Base-by-base conservation (phyloP, 1,284 basidiomycete species). In the Cutaneotrichosporon cavernicola region DNA sequence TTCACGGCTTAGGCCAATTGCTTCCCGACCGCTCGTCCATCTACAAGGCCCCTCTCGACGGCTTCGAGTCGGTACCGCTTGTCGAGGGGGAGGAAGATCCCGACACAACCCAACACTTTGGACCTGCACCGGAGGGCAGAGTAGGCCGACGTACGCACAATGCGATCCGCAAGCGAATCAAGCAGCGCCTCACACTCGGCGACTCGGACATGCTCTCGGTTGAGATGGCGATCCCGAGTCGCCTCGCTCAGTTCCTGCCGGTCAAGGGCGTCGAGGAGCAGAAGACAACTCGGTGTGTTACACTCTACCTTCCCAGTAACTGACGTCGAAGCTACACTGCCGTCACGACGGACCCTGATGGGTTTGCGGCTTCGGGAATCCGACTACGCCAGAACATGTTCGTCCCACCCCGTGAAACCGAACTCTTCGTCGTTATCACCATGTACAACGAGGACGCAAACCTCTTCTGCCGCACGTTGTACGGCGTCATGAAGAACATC, bases 381-480 rank as follows among this genome's bases (percentile, higher is more conserved):
- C 89, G 89, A 62, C 84, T 99, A 36, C 85, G 96, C 51, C 95
- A 97, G 74, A 90, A 90, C 71, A 85, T 90, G 72, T 87, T 83
- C 71, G 86, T 87, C 46, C 76, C 78, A 1, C 76, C 78, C 7
- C 84, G 95, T 50, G 86, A 89, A 67, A 99, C 94, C 1, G 97
- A 99, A 75, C 79, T 99, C 56, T 92, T 97, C 81, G 90, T 97
- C 78, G 90, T 91, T 67, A 90, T 98, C 75, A 98, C 96, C 22
- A 94, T 98, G 92, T 97, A 90, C 79, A 96, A 95, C 70, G 97
- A 98, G 82, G 89, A 98, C 76, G 96, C 98, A 72, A 83, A 92
- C 30, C 82, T 98, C 13, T 96, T 99, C 78, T 93, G 92, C 76
- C 85, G 96, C 55, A 99, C 97, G 1, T 81, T 99, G 71, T 92